Conservation (phyloP, 768 basidiomycete genomes). For the Russula earlei region DNA sequence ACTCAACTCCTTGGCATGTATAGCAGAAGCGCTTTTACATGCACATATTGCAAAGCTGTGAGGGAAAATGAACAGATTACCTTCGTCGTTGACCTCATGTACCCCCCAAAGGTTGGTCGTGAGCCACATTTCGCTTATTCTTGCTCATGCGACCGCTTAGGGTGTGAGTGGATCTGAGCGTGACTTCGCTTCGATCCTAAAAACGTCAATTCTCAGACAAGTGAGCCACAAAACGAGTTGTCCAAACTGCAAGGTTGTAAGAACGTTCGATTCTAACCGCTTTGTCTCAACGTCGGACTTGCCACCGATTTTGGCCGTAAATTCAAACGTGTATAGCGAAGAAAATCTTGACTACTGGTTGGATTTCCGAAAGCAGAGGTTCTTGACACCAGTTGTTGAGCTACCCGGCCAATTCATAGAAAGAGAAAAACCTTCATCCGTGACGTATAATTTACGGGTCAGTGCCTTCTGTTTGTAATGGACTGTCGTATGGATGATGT, state of each 20-base stretch:
- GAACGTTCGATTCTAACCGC: constrained; percentile 61
- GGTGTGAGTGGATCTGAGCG: constrained; percentile 30
- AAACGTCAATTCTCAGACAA: constrained; percentile 68
- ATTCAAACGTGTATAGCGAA: constrained; percentile 70
- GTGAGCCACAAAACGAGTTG: constrained; percentile 84
- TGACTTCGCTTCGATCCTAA: constrained; percentile 61
- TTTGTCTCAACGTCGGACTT: constrained; percentile 55
- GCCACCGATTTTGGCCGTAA: constrained; percentile 80
- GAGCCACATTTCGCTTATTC: background rate
- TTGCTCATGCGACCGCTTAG: constrained; percentile 22
- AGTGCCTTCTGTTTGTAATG: constrained; percentile 22
- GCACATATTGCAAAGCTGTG: constrained; percentile 61
- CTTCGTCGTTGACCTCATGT: constrained; percentile 78
- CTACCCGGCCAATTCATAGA: constrained; percentile 53
- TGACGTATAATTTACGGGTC: constrained; percentile 68
- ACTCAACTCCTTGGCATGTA: constrained; percentile 81
- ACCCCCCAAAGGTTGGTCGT: constrained; percentile 66
- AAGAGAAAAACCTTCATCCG: constrained; percentile 43
- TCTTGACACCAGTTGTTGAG: constrained; percentile 49
- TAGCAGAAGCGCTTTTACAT: constrained; percentile 65
- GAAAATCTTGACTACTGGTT: constrained; percentile 71
- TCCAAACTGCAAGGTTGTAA: constrained; percentile 67
- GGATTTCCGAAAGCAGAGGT: constrained; percentile 48
- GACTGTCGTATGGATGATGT: background rate
- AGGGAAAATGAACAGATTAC: constrained; percentile 70